A percentile compares a stretch with the other conserved stretches of the same genome.
Conservation (phyloP, 805 yeast species). For the Myxozyma monticola region DNA sequence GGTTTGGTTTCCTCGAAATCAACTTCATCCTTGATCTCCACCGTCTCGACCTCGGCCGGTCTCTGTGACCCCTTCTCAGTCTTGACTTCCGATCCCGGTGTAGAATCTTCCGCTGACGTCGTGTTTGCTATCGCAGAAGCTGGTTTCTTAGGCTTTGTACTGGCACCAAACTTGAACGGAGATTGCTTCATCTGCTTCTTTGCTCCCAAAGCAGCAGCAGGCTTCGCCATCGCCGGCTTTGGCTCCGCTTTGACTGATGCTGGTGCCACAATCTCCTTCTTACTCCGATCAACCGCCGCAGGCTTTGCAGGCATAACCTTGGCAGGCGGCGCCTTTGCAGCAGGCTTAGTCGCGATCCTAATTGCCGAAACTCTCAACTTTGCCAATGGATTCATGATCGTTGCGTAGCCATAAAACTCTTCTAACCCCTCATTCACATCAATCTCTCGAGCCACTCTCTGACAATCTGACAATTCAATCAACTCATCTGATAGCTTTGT, state of each 20-base stretch:
- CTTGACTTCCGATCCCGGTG: not conserved
- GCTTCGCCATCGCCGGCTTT: not conserved
- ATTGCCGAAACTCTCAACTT: not conserved
- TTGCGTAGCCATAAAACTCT: constrained; percentile 6
- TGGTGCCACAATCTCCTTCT: too few relatives aligned
- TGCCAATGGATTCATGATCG: constrained; percentile 2
- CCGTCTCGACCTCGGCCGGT: too few relatives aligned
- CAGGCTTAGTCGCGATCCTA: not conserved
- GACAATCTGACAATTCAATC: constrained; percentile 15
- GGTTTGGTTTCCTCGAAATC: too few relatives aligned
- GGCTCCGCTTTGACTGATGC: too few relatives aligned
- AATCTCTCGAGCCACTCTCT: constrained; percentile 13
- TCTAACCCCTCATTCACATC: constrained; percentile 8
- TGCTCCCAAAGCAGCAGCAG: not conserved
- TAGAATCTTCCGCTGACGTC: not conserved
- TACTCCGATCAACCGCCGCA: too few relatives aligned
- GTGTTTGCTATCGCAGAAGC: not conserved
- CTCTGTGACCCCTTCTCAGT: too few relatives aligned
- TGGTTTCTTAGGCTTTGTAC: not conserved
- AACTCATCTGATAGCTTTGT: constrained; percentile 12
- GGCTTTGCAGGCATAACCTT: too few relatives aligned
- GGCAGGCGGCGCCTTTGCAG: not conserved
- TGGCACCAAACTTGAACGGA: not conserved
- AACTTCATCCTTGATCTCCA: too few relatives aligned
- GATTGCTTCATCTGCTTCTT: not conserved